These are phyloP conservation scores for Pythium aristosporum DNA, from an alignment of 352 stramenopile genomes.

Conservation along the genomic window DNA sequence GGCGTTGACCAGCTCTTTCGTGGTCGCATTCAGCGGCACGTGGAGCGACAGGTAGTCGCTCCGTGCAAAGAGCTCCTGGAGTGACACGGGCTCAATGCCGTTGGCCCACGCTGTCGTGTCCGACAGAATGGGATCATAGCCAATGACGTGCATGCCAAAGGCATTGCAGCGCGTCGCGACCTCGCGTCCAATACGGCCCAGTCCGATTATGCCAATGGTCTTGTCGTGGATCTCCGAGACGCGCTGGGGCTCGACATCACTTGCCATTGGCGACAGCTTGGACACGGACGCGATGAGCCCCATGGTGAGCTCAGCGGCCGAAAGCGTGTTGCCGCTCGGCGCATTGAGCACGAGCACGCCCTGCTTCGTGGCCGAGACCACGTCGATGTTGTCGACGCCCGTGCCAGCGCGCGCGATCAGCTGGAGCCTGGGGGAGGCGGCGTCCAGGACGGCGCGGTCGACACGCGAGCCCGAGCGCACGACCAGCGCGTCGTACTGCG, in stretches of 20 bases:
- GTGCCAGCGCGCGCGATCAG: slow-evolving; percentile 90
- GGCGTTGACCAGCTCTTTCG: slow-evolving; percentile 88
- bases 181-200: slow-evolving; percentile 93
- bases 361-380: slow-evolving; percentile 86
- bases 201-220: slow-evolving; percentile 93
- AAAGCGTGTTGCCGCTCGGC: slow-evolving; percentile 94
- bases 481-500: slow-evolving; percentile 89
- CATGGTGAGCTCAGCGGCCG: slow-evolving; percentile 93
- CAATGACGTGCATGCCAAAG: slow-evolving; percentile 94
- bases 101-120: slow-evolving; percentile 71
- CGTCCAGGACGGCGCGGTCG: slow-evolving; percentile 67
- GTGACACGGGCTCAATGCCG: slow-evolving; percentile 81
- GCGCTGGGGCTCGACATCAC: slow-evolving; percentile 20
- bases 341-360: slow-evolving; percentile 97
- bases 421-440: slow-evolving; percentile 45
- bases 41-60: slow-evolving; percentile 97
- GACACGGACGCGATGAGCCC: slow-evolving; percentile 88
- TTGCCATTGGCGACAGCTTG: slow-evolving; percentile 13
- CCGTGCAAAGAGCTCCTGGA: slow-evolving; percentile 85
- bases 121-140: slow-evolving; percentile 93
- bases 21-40: slow-evolving; percentile 94
- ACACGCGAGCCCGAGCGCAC: slow-evolving; percentile 84
- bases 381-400: slow-evolving; percentile 94
- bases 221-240: slow-evolving; percentile 87
- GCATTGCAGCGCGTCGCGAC: slow-evolving; percentile 91